Percentiles rank a stretch among this genome's conserved stretches.
phyloP scores from a whole-genome alignment of 495 filamentous ascomycete genomes.

The Penicillium crystallinum region DNA sequence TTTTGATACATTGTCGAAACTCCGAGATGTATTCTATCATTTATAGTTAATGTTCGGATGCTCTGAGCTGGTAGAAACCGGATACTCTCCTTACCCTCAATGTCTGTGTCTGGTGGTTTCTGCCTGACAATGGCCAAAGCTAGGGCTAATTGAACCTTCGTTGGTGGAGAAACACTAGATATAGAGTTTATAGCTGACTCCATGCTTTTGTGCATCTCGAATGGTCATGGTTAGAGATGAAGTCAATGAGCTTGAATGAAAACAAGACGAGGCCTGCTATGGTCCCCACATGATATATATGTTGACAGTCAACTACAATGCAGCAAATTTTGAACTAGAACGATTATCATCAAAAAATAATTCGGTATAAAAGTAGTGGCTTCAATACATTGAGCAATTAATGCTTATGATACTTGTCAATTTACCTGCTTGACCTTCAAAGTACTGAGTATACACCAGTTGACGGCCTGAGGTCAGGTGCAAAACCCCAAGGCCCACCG shows the following conservation, averaged over 20 bases:
- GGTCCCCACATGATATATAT: neutral
- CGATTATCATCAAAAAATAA: no score
- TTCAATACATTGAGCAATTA: neutral
- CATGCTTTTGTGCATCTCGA: neutral
- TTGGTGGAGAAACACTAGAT: constrained; percentile 5
- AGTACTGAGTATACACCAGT: neutral
- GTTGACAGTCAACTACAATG: neutral
- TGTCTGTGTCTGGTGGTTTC: constrained; percentile 31
- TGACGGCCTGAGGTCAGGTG: constrained; percentile 2
- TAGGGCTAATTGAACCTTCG: constrained; percentile 38
- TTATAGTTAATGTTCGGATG: neutral
- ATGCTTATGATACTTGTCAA: neutral
- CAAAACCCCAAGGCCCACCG: neutral
- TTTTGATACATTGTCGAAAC: constrained; percentile 34
- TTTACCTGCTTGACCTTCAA: neutral
- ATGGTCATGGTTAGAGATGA: neutral
- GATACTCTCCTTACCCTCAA: constrained; percentile 28
- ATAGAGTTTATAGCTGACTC: neutral
- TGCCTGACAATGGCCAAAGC: constrained; percentile 44
- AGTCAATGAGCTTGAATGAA: neutral
- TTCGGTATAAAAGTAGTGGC: no score
- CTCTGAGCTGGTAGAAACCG: neutral
- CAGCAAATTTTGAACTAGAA: neutral
- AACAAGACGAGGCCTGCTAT: neutral
- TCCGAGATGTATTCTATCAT: constrained; percentile 37